These are phyloP conservation scores for Didymella sp. DNA, from an alignment of 2,329 filamentous ascomycete species.

Conservation along the genomic window DNA sequence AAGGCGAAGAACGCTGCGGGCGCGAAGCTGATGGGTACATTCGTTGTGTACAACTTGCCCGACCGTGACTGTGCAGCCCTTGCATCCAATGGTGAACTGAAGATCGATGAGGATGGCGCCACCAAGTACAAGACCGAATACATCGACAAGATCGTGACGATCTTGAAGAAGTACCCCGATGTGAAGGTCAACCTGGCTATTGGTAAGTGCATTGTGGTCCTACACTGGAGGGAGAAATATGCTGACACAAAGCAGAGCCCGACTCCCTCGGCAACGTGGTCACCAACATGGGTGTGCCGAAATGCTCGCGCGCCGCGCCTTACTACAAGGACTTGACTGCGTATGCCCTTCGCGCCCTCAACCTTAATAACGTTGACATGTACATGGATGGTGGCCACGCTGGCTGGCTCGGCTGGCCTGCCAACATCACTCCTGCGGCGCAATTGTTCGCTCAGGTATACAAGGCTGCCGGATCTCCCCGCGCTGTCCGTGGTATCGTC, in stretches of 20 bases:
- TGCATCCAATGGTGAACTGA: conserved; percentile 68
- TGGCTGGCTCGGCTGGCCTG: conserved; percentile 69
- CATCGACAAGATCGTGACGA: conserved; percentile 61
- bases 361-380: conserved; percentile 68
- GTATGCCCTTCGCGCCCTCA: conserved; percentile 64
- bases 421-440: conserved; percentile 63
- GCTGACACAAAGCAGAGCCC: conserved; percentile 53
- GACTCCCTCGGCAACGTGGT: conserved; percentile 69
- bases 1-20: conserved; percentile 56
- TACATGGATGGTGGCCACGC: conserved; percentile 70
- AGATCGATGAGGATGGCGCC: conserved; percentile 60
- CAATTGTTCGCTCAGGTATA: conserved; percentile 58
- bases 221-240: neutral
- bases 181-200: conserved; percentile 59
- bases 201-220: conserved; percentile 35
- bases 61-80: conserved; percentile 69
- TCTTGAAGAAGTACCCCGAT: conserved; percentile 63
- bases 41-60: conserved; percentile 70
- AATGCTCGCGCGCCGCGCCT: conserved; percentile 61
- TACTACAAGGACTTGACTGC: conserved; percentile 64
- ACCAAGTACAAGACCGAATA: conserved; percentile 59
- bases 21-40: conserved; percentile 58
- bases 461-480: conserved; percentile 55
- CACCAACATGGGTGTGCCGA: conserved; percentile 63
- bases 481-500: conserved; percentile 59